A percentile compares a stretch with the other conserved stretches of the same genome.
Evolutionary conservation across 306 rosid genomes (phyloP).

Genomic region (Astragalus membranaceus): DNA sequence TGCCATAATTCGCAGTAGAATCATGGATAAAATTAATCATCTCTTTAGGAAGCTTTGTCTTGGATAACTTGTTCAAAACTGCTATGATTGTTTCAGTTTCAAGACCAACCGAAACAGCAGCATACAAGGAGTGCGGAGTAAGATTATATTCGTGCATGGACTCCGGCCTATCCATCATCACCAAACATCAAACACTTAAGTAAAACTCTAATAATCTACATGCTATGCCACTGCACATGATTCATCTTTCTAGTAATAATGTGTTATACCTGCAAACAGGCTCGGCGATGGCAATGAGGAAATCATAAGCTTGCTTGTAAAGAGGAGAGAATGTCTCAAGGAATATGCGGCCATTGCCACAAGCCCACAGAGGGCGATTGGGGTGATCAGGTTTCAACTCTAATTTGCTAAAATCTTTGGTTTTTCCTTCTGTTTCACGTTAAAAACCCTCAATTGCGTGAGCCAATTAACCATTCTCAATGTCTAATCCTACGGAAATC

Average conservation of each 20-base stretch:
- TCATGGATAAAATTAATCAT: slow-evolving; percentile 81
- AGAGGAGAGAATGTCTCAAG: slow-evolving; percentile 90
- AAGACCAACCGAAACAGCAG: slow-evolving; percentile 92
- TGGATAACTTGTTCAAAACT: slow-evolving; percentile 79
- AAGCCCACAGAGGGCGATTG: slow-evolving; percentile 93
- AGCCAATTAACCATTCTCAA: neutral
- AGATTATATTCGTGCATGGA: slow-evolving; percentile 94
- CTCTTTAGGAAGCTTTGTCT: slow-evolving; percentile 93
- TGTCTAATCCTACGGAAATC: neutral
- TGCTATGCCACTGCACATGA: neutral
- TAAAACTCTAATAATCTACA: neutral
- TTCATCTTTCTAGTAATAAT: neutral
- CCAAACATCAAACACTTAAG: neutral
- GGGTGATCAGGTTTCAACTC: slow-evolving; percentile 78
- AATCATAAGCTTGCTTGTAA: slow-evolving; percentile 94
- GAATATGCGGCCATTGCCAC: slow-evolving; percentile 88
- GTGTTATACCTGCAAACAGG: slow-evolving; percentile 80
- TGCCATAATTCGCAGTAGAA: slow-evolving; percentile 90
- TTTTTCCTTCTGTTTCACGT: slow-evolving; percentile 42
- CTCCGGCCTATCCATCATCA: slow-evolving; percentile 66
- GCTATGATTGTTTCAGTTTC: slow-evolving; percentile 78
- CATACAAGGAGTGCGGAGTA: slow-evolving; percentile 89
- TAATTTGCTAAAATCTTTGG: slow-evolving; percentile 76
- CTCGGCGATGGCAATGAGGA: slow-evolving; percentile 88
- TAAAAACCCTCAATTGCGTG: neutral